Base-by-base conservation (phyloP, 2,329 filamentous ascomycete species). In the Ceratocystis harringtonii region DNA sequence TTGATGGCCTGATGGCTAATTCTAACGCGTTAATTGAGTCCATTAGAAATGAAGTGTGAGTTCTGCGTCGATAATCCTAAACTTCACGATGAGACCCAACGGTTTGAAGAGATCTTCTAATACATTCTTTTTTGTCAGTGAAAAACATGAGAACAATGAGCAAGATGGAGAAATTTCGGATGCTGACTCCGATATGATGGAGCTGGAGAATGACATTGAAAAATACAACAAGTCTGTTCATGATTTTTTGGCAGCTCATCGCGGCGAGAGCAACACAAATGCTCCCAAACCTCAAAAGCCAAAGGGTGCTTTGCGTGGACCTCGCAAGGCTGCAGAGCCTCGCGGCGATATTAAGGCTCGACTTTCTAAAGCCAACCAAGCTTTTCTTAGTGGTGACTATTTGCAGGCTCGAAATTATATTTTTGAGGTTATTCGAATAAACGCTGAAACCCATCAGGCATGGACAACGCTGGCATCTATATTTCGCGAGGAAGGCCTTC, bases 281-380 rank as follows among this genome's bases (percentile, higher is more conserved):
- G 28, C 48, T 6, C 6, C 62, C 5, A 63, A 55, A 22, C n/a
- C 62, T 22, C 72, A 71, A 22, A 67, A 66, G 36, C 50, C 65
- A 3, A 68, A 67, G 30, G 71, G 76, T 32, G 66, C 72, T 58
- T 45, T 67, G 28, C 73, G 77, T 15, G 81, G 81, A 5, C 81
- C 80, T 30, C 77, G 81, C 19, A 84, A 85, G 72, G 81, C 84
- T 28, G 84, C 83, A 7, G 86, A 89, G 72, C 86, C 85, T 17
- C 83, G 85, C 57, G 84, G 81, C 50, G 85, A 90, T 69, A 89
- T 91, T 73, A 89, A 86, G 70, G 78, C 82, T 50, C 78, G 86
- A 52, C 79, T 91, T 61, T 80, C 81, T 60, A 78, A 82, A 71
- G 88, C 89, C 2, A 88, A 85, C 67, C 79, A 85, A 67, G 83